Base-by-base conservation (phyloP, 2,329 filamentous ascomycete species). In the Raffaelea arxii region DNA sequence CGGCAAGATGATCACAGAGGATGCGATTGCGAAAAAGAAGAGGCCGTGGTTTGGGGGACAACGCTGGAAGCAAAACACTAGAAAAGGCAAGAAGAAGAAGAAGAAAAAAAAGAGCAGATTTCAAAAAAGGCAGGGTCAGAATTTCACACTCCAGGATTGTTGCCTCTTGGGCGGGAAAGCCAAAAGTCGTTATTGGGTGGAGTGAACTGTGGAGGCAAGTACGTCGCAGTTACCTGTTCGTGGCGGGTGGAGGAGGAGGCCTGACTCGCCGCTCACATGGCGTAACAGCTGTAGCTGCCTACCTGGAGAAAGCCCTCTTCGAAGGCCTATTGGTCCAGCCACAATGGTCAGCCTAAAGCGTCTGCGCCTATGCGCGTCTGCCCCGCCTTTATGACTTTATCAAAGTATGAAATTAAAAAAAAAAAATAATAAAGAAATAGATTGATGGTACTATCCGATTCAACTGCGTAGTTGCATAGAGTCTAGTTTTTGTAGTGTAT, bases 211-310 rank as follows among this genome's bases (percentile, higher is more conserved):
- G 16, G 27, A 32, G 27, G 27, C 27, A 32, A 16, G 10, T 10
- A 32, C n/a, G n/a, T n/a, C 27, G 27, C 9, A 30, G 9, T 30
- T 9, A 30, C 27, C 27, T 30, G 27, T 16, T 30, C 27, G 27
- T n/a, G 7, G 32, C 6, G 16, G 5, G 6, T 36, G 6, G 32
- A 6, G 32, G 32, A 6, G 16, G 16, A 5, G 32, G 32, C 14
- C 32, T 36, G 32, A 18, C 32, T 36, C 14, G 32, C 27, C 9
- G 27, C 27, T 30, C 39, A 41, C 3, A 40, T 42, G 42, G 42
- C 46, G 46, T 45, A 48, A 48, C 27, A 46, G 46, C 46, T 48
- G 46, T 43, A 48, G 46, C 46, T 48, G 46, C 46, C 46, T 48
- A 25, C 46, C 21, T 25, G 3, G 12, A 37, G 6, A 18, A 37